phyloP scores from a whole-genome alignment of 768 basidiomycete species.

The Mycena polygramma region DNA sequence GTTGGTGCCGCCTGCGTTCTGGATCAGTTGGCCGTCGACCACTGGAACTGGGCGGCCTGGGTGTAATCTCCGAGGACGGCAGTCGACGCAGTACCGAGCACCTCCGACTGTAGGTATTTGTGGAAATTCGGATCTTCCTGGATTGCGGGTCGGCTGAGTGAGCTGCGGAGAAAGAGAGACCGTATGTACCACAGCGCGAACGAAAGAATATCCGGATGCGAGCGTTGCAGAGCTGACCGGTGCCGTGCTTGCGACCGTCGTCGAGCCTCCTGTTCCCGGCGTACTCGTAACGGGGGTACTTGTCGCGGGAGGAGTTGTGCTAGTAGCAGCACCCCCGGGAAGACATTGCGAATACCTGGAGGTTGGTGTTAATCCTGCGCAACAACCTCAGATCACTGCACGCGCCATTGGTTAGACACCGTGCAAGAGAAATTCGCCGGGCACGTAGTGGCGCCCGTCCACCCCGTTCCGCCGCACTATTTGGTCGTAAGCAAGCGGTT shows the following conservation, averaged over 20 bases:
- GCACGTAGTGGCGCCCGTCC: constrained; percentile 33
- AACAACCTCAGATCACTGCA: background rate
- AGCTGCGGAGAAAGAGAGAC: background rate
- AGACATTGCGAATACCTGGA: constrained; percentile 28
- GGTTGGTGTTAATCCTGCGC: background rate
- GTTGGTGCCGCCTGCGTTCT: constrained; percentile 56
- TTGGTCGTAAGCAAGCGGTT: background rate
- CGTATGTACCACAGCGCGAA: constrained; percentile 65
- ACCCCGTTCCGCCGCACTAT: constrained; percentile 33
- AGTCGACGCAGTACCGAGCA: constrained; percentile 54
- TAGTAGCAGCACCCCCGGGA: constrained; percentile 43
- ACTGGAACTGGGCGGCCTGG: constrained; percentile 72
- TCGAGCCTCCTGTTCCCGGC: constrained; percentile 34
- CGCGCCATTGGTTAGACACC: constrained; percentile 12
- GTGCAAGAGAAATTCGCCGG: constrained; percentile 29
- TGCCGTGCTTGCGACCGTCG: constrained; percentile 40
- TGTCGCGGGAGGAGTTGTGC: constrained; percentile 28
- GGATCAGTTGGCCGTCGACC: constrained; percentile 66
- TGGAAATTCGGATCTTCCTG: constrained; percentile 73
- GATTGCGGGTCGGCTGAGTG: background rate
- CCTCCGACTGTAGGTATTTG: constrained; percentile 69
- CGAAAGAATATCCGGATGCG: constrained; percentile 64
- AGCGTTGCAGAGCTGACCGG: constrained; percentile 60
- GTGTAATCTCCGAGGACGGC: constrained; percentile 67
- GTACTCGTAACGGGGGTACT: constrained; percentile 44